phyloP scores from a whole-genome alignment of 163 green algal genomes.

The Scenedesmus sp. region DNA sequence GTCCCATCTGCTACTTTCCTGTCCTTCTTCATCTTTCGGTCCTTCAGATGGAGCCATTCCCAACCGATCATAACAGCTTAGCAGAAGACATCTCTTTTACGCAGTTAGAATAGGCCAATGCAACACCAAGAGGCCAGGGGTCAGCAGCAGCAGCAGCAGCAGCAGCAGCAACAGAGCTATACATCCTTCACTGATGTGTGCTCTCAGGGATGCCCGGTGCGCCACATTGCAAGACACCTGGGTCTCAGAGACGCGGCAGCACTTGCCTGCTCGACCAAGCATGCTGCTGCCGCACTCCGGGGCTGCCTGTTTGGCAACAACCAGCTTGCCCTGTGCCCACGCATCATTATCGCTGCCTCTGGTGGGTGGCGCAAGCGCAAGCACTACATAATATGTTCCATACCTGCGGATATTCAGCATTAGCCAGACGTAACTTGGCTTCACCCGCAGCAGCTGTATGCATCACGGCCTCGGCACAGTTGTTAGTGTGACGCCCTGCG shows the following conservation, averaged over 20 bases:
- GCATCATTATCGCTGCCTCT: constrained; percentile 1
- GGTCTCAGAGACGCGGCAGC: background rate
- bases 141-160: background rate
- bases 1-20: no score
- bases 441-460: background rate
- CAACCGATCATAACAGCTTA: no score
- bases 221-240: background rate
- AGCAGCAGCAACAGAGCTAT: background rate
- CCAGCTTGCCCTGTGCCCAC: background rate
- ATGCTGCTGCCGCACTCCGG: background rate
- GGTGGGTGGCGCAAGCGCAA: background rate
- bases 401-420: background rate
- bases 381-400: background rate
- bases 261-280: background rate
- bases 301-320: background rate
- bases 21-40: no score
- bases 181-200: background rate
- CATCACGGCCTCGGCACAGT: background rate
- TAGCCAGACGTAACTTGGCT: no score
- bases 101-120: background rate
- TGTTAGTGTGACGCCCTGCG: background rate
- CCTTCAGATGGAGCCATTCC: no score
- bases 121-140: background rate
- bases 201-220: background rate
- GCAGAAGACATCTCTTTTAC: background rate